Percentiles rank a stretch among this genome's conserved stretches.
These are phyloP conservation scores for Gossypium arboreum DNA, from an alignment of 345 rosid species.

Conservation along the genomic window DNA sequence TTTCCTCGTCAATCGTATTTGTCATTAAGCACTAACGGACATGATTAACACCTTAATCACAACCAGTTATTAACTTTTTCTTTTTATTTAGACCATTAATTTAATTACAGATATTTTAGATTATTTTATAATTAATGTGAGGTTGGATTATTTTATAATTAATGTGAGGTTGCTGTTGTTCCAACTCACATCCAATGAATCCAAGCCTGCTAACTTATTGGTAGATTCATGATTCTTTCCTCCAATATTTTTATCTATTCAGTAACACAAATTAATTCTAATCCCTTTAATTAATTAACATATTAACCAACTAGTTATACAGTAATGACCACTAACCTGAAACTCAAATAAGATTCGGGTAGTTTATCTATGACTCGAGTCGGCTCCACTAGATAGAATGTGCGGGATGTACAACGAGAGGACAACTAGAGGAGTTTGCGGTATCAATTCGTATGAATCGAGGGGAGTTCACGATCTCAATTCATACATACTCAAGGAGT, in stretches of 20 bases:
- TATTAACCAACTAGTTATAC: too few species aligned
- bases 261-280: too few species aligned
- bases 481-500: too few species aligned
- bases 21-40: neutral
- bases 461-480: too few species aligned
- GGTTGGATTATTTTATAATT: conserved; percentile 19
- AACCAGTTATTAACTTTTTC: neutral
- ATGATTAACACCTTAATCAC: neutral
- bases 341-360: too few species aligned
- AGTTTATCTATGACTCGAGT: too few species aligned
- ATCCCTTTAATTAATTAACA: too few species aligned
- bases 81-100: neutral
- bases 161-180: conserved; percentile 21
- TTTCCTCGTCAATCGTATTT: neutral
- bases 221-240: neutral
- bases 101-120: neutral
- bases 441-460: too few species aligned
- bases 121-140: conserved; percentile 16
- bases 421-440: accelerated
- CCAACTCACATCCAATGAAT: neutral
- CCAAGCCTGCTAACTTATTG: conserved; percentile 3
- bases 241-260: neutral
- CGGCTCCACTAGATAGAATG: accelerated
- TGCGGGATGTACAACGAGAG: too few species aligned
- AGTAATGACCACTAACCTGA: too few species aligned